Evolutionary conservation across 257 asterid genomes (phyloP), one percentile per base, ranked within the genome.

Genomic region (Jasminum sambac): DNA sequence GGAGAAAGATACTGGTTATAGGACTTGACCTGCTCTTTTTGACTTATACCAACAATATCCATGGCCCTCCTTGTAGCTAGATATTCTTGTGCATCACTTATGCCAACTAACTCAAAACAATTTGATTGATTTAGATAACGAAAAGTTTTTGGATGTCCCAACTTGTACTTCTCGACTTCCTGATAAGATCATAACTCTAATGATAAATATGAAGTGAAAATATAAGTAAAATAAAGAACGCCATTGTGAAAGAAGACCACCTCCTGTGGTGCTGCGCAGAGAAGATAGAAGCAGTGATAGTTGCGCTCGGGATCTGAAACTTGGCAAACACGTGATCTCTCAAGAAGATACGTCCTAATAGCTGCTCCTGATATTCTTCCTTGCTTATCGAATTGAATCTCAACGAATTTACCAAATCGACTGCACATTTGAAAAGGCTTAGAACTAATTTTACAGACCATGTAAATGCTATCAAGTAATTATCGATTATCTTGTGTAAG

Each of bases 321-420:
- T 83, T 94, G 97, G 92, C 97, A 94, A 82, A 94, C 99, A 62
- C 99, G 95, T 78, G 99, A 94, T 79, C 97, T 86, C 84, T 94
- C 98, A 48, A 94, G 95, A 81, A 94, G 97, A 83, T 94, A 94
- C 1, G 98, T 94, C 70, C 99, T 85, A 78, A 94, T 89, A 77
- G 97, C 97, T 64, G 99, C 99, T 70, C 99, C 99, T 23, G 99
- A 94, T 80, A 94, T 94, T 85, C 93, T 85, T 76, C 97, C 92
- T 14, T 88, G 84, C 86, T 89, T 89, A 78, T 94, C 93, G 76
- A 94, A 94, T 70, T 94, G 99, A 78, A 94, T 91, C 83, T 94
- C 99, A 68, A 94, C 97, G 73, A 94, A 94, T 80, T 94, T 91
- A 71, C 99, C 97, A 55, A 94, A 94, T 37, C 99, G 99, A 71